Evolutionary conservation across 2,329 filamentous ascomycete species (phyloP), one percentile per base, ranked within the genome.

Genomic region (Gaeumannomyces sp.): DNA sequence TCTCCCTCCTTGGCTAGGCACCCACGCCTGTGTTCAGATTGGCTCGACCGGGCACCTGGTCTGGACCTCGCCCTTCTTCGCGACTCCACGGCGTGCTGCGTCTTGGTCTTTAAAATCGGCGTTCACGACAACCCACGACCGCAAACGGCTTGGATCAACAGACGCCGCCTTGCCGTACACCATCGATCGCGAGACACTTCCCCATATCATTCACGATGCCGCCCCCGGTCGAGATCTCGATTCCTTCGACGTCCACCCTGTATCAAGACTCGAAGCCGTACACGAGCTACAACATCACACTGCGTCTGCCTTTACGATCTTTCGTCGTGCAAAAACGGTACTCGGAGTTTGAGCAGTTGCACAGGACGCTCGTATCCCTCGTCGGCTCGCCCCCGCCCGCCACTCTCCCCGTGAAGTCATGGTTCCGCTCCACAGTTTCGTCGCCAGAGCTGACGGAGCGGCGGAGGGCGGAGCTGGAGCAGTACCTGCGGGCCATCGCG

Each of bases 311-410:
- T 0, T 83, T 94, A 19, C 87, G 89, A 61, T 90, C 89, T 5
- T 90, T 89, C 71, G 88, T 90, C 68, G 81, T 93, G 6, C 86
- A 88, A 72, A 94, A 93, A 76, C 89, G 91, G 71, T 96, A 94
- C 80, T 92, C 88, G 64, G 91, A 95, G 73, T 95, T 95, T 73
- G 79, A 80, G 64, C 75, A 81, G 60, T 85, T 96, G 22, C 86
- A 95, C 77, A 75, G 79, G 35, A 77, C 83, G 4, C 82, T 96
- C 11, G 80, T 81, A 27, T 78, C 82, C 57, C 79, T 86, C 62
- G 83, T 88, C 65, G 86, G 87, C 70, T 73, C 79, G 28, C 75
- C 89, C 27, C 90, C 91, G 10, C 91, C 91, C 0, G 79, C 80
- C 1, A 78, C 89, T 0, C 80, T 94, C 2, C 91, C 91, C 0